Conservation (phyloP, 441 rosid species). For the Pelargonium exstipulatum region DNA sequence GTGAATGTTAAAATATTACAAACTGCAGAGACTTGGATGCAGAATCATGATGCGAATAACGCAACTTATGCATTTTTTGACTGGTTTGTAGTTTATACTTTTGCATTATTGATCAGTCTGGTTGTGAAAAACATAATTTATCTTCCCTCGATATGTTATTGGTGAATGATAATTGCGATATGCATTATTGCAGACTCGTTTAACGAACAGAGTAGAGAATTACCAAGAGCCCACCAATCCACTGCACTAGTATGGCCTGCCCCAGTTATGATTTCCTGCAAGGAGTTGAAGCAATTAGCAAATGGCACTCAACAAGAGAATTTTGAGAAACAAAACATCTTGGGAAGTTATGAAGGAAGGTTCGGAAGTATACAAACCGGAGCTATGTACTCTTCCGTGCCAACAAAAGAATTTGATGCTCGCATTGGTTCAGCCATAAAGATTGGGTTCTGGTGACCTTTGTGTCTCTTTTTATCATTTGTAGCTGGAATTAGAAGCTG, state of each 20-base stretch:
- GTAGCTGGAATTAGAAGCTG: slow-evolving; percentile 62
- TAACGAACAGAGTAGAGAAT: slow-evolving; percentile 12
- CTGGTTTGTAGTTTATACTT: too few relatives aligned
- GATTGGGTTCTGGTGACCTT: slow-evolving; percentile 51
- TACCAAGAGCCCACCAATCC: slow-evolving; percentile 99
- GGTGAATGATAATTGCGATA: background rate
- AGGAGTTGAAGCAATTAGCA: slow-evolving; percentile 6
- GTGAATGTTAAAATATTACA: too few relatives aligned
- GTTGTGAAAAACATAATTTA: too few relatives aligned
- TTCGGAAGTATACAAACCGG: slow-evolving; percentile 47
- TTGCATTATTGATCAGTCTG: too few relatives aligned
- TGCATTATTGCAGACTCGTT: background rate
- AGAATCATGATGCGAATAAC: too few relatives aligned
- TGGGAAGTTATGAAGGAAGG: background rate
- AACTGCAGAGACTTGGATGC: too few relatives aligned
- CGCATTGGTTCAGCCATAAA: slow-evolving; percentile 96
- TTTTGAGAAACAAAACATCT: background rate
- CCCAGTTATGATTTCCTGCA: slow-evolving; percentile 81
- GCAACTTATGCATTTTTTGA: too few relatives aligned
- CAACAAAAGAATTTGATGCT: slow-evolving; percentile 96
- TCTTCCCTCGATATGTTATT: too few relatives aligned
- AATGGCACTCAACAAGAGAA: slow-evolving; percentile 7
- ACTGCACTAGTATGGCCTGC: slow-evolving; percentile 97
- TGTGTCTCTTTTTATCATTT: slow-evolving; percentile 61
- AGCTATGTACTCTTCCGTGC: slow-evolving; percentile 96